Conservation (phyloP, 2,329 filamentous ascomycete species). For the Amauroascus niger region DNA sequence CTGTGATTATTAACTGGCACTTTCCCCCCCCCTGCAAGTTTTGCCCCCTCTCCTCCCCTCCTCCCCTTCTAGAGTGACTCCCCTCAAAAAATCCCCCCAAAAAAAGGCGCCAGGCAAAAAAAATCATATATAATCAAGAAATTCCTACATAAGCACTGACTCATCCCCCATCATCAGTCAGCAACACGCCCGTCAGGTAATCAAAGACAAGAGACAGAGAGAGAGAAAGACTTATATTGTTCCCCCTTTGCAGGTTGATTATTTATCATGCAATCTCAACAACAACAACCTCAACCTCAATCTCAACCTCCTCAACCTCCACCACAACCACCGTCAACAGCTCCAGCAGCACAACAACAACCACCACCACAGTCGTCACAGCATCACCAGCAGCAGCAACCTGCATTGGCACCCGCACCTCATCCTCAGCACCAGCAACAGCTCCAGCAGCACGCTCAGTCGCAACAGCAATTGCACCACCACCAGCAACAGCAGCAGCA, state of each 20-base stretch:
- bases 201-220: background rate
- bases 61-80: too few species aligned
- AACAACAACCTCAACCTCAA: background rate
- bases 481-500: conserved; percentile 11
- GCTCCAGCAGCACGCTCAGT: conserved; percentile 9
- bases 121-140: too few species aligned
- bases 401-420: conserved; percentile 40
- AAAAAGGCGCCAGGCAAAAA: too few species aligned
- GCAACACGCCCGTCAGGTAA: background rate
- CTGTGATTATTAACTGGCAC: too few species aligned
- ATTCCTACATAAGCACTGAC: background rate
- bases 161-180: conserved; percentile 1
- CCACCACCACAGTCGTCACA: background rate
- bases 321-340: background rate
- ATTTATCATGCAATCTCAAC: background rate
- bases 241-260: background rate
- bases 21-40: too few species aligned
- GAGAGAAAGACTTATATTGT: too few species aligned
- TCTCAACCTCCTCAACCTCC: background rate
- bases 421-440: conserved; percentile 6
- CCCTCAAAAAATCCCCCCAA: too few species aligned
- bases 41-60: too few species aligned
- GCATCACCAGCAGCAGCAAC: conserved; percentile 26
- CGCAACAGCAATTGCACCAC: conserved; percentile 7
- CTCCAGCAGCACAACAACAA: background rate